Evolutionary conservation across 2,329 filamentous ascomycete species (phyloP), one percentile per base, ranked within the genome.

Genomic region (Pyricularia pennisetigena): DNA sequence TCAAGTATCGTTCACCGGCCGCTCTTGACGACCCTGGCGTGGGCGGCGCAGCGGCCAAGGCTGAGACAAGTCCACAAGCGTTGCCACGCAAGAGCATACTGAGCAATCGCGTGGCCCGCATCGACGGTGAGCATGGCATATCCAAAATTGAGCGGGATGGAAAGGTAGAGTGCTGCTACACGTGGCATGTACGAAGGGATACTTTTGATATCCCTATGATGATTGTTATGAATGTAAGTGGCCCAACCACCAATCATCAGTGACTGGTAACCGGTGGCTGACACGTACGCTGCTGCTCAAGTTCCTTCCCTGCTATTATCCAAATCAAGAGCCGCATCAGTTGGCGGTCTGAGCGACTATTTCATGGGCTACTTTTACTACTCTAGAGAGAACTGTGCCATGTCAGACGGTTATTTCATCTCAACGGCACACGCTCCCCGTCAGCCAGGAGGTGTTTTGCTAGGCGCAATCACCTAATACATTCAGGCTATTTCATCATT

Each of bases 151-250:
- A 92, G 75, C 90, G 88, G 76, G 93, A 97, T 74, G 94, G 94
- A 68, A 94, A 95, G 79, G 91, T 98, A 69, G 92, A 97, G 76
- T 97, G 94, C 81, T 93, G 91, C 74, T 97, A 96, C 80, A 97
- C 92, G 81, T 98, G 94, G 94, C 94, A 92, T 71, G 94, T 98
- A 71, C 97, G 97, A 81, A 86, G 94, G 71, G 95, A 99, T 78
- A 92, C 95, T 59, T 98, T 98, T 81, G 94, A 98, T 80, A 97
- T 98, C 78, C 95, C 95, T 26, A 97, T 97, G 93, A 84, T 98
- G 81, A 96, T 98, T 78, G 92, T 97, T 75, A 94, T 98, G 83
- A 97, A 97, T 81, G 95, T 97, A 78, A 90, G 94, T 89, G 9
- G 2, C 9, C 26, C 9, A 30, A 16, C 24, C 6, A 9, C n/a